phyloP scores from a whole-genome alignment of 1,284 basidiomycete species.

The Sanghuangporus baumii region DNA sequence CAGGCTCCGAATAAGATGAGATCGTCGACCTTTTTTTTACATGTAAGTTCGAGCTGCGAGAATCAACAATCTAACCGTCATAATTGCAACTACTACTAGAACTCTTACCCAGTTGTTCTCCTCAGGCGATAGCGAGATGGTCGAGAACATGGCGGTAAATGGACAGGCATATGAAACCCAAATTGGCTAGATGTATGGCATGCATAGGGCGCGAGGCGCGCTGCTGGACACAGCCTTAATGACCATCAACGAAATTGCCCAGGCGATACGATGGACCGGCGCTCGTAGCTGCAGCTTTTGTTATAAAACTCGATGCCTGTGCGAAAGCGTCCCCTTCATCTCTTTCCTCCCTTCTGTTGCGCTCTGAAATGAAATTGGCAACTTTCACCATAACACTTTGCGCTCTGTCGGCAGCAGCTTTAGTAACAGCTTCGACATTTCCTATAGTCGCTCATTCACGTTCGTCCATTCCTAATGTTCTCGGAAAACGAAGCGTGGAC shows the following conservation, averaged over 20 bases:
- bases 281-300: neutral
- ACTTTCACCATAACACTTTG: neutral
- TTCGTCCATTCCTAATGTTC: neutral
- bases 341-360: neutral
- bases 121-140: neutral
- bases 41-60: too few relatives aligned
- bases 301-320: too few relatives aligned
- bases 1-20: too few relatives aligned
- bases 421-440: slow-evolving; percentile 1
- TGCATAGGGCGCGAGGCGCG: too few relatives aligned
- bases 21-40: too few relatives aligned
- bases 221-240: slow-evolving; percentile 1
- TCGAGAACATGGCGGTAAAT: neutral
- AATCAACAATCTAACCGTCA: too few relatives aligned
- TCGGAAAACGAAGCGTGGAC: slow-evolving; percentile 8
- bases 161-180: too few relatives aligned
- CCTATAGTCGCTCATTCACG: slow-evolving; percentile 5
- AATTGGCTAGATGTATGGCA: too few relatives aligned
- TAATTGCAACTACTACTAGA: too few relatives aligned
- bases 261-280: neutral
- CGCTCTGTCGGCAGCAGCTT: neutral
- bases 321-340: neutral
- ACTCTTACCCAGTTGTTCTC: too few relatives aligned
- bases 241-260: neutral
- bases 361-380: neutral